Evolutionary conservation across 257 asterid genomes (phyloP).

Genomic region (Scutellaria minor): DNA sequence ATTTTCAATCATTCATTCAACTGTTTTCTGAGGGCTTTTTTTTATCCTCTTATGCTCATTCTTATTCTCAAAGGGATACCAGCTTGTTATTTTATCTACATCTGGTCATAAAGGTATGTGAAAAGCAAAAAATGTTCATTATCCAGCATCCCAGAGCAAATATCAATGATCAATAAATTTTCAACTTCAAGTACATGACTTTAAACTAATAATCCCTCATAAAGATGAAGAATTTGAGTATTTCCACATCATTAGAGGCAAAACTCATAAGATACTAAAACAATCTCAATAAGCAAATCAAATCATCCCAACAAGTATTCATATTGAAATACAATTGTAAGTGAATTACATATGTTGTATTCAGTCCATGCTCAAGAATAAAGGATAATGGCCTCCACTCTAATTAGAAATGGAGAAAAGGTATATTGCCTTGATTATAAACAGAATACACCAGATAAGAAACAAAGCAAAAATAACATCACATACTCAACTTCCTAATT

Average conservation of each 20-base stretch:
- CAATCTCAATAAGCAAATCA: background rate
- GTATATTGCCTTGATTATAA: background rate
- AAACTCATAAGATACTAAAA: background rate
- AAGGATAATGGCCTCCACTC: background rate
- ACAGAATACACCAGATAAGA: background rate
- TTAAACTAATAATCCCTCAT: slow-evolving; percentile 12
- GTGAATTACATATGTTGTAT: background rate
- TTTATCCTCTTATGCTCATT: background rate
- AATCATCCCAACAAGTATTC: slow-evolving; percentile 5
- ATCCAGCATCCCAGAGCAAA: background rate
- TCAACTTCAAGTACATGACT: no score
- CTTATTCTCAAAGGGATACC: slow-evolving; percentile 8
- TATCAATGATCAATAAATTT: no score
- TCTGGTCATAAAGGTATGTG: slow-evolving; percentile 1
- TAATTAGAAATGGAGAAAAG: slow-evolving; percentile 1
- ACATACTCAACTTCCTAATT: slow-evolving; percentile 5
- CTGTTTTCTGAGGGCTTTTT: background rate
- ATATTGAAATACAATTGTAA: background rate
- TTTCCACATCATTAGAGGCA: background rate
- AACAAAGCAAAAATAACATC: background rate
- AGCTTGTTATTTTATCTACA: slow-evolving; percentile 10
- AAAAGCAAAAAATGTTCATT: background rate
- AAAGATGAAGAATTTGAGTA: background rate
- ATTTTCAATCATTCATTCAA: background rate
- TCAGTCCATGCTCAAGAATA: background rate